Base-by-base conservation (phyloP, 2,329 filamentous ascomycete genomes). In the Trichothecium roseum region DNA sequence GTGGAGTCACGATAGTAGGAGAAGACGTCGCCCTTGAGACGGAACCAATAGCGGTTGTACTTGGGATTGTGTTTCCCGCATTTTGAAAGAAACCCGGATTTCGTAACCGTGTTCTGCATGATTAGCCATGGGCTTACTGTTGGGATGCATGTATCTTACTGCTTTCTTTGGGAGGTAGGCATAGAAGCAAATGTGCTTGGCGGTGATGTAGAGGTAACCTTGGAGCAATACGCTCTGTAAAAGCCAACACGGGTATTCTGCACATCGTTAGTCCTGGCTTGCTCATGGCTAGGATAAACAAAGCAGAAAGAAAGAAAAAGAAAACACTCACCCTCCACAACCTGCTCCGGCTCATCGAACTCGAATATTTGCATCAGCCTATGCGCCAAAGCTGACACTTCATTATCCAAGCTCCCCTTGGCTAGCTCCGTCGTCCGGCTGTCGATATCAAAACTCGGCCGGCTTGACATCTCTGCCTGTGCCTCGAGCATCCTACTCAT, bases 161-260 rank as follows among this genome's bases (percentile, higher is more conserved):
- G 82, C 77, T 68, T 91, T 94, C 66, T 88, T 93, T 6, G 87
- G 87, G n/a, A 96, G 71, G 54, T 95, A 95, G 28, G 91, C 87
- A 54, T 95, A 96, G 56, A 96, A 98, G 60, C 88, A 95, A 41
- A 96, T 83, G 54, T 98, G 91, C 47, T 81, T 83, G 41, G 82
- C 70, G 0, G 91, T 96, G 51, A 98, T 84, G 60, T 96, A 96
- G 72, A 98, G 81, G 55, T 91, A 95, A 5, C 91, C 91, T 53
- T 95, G 87, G 8, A 96, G 70, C 20, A 96, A 66, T 30, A 94
- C 86, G 51, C 83, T 94, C 55, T 95, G 87, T 24, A 96, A 63
- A 28, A 96, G 64, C 79, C 86, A 95, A 60, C 89, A 96, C 8
- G 87, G 84, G 54, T 93, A 95, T 63, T 96, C 89, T 76, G 55